Base-by-base conservation (phyloP, 2,329 filamentous ascomycete genomes). In the Tolypocladium cylindrosporum region DNA sequence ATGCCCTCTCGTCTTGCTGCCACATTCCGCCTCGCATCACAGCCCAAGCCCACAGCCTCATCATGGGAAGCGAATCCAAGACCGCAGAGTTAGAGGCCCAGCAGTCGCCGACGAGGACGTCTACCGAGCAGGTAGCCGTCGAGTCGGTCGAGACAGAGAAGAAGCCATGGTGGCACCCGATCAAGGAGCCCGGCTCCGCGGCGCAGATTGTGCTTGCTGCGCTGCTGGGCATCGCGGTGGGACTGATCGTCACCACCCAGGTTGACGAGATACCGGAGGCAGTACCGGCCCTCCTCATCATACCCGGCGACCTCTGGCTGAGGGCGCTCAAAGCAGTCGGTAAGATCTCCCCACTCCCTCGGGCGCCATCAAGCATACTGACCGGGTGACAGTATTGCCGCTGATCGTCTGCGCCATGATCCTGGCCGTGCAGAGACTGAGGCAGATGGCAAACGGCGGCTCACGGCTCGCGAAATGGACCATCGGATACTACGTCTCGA, bases 151-250 rank as follows among this genome's bases (percentile, higher is more conserved):
- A 27, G 13, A 34, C 16, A n/a, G 14, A 11, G 36, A 40, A 42
- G 21, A 45, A n/a, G 54, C 37, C 36, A 21, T 24, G 40, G 41
- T 45, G 39, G 37, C 36, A 57, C 19, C 42, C 56, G 36, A 41
- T 55, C 48, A 56, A 61, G 21, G 63, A 66, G 61, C 64, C 61
- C 40, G 57, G 45, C 14, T 50, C 45, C 34, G 45, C 27, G 16
- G n/a, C 11, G 4, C 45, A 50, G 45, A 50, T 50, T 2, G 45
- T 50, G 27, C 14, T 50, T 9, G 45, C 45, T 27, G 45, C 45
- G 27, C 0, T n/a, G 45, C 27, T 50, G 45, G 45, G 27, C 3
- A 34, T 34, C 34, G 45, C 45, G 1, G 10, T 50, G 34, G 45
- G 45, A 24, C 8, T 48, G 45, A 48, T 48, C 24, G 45, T 48